A percentile compares a stretch with the other conserved stretches of the same genome.
phyloP scores from a whole-genome alignment of 1,139 yeast species.

The Wickerhamomyces sp. region DNA sequence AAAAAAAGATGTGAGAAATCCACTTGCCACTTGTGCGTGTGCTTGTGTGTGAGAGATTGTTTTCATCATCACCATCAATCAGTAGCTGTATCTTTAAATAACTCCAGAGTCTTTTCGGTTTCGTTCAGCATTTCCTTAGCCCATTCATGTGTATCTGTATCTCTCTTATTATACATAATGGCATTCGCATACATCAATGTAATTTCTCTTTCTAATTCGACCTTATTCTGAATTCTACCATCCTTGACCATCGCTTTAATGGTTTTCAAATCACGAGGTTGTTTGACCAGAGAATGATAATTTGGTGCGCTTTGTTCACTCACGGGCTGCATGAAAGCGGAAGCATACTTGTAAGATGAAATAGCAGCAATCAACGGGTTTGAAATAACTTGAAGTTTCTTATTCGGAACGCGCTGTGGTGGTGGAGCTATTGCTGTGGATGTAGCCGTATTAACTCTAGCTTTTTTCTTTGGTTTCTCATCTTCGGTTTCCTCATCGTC shows the following conservation, averaged over 20 bases:
- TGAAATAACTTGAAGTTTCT: slow-evolving; percentile 28
- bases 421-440: no score
- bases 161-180: slow-evolving; percentile 70
- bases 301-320: slow-evolving; percentile 63
- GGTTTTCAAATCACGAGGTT: slow-evolving; percentile 65
- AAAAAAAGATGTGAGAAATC: no score
- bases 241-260: slow-evolving; percentile 55
- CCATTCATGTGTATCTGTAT: slow-evolving; percentile 56
- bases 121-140: slow-evolving; percentile 66
- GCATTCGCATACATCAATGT: slow-evolving; percentile 81
- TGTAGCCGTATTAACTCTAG: slow-evolving; percentile 6
- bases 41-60: no score
- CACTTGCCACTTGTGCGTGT: no score
- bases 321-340: slow-evolving; percentile 70
- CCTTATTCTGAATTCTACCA: slow-evolving; percentile 43
- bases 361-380: slow-evolving; percentile 58
- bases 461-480: slow-evolving; percentile 4
- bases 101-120: slow-evolving; percentile 42
- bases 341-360: slow-evolving; percentile 67
- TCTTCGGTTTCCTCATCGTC: not conserved
- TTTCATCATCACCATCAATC: not conserved
- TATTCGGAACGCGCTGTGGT: slow-evolving; percentile 10
- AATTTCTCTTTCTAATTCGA: slow-evolving; percentile 61
- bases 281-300: slow-evolving; percentile 54
- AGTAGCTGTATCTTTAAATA: slow-evolving; percentile 32